These are phyloP conservation scores for Podosphaera aphanis DNA, from an alignment of 2,329 filamentous ascomycete species.

Conservation along the genomic window DNA sequence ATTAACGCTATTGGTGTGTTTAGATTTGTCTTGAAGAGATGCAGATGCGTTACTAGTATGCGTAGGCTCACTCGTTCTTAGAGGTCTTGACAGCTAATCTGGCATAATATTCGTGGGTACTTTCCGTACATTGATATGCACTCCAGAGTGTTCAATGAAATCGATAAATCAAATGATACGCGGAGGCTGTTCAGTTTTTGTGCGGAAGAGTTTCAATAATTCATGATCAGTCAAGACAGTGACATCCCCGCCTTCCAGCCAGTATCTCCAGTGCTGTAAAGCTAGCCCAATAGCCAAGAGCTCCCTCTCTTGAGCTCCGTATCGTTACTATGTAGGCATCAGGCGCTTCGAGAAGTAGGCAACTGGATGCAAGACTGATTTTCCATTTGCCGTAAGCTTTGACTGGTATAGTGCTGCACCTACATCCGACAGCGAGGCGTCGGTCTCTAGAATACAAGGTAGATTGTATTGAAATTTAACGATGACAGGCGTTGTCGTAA, in stretches of 20 bases:
- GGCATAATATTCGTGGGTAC: not conserved
- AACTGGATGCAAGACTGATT: not conserved
- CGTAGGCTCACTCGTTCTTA: not conserved
- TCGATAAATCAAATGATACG: slow-evolving; percentile 1
- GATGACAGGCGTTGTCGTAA: no score
- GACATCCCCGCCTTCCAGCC: not conserved
- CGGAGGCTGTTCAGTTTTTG: not conserved
- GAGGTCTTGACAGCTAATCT: slow-evolving; percentile 1
- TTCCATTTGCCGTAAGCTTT: not conserved
- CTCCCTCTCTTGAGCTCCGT: slow-evolving; percentile 1
- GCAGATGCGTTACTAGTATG: not conserved
- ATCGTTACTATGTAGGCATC: not conserved
- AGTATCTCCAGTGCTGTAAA: slow-evolving; percentile 1
- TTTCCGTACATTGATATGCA: slow-evolving; percentile 1
- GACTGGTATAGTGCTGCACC: not conserved
- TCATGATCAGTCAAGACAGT: slow-evolving; percentile 1
- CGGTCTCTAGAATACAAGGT: no score
- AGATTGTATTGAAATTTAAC: no score
- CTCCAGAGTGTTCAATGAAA: slow-evolving; percentile 1
- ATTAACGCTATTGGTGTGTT: not conserved
- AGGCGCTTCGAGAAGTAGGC: slow-evolving; percentile 1
- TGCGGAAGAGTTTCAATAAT: not conserved
- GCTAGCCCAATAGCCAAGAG: slow-evolving; percentile 1
- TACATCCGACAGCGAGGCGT: no score
- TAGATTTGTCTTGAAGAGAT: not conserved